Percentiles rank a stretch among this genome's conserved stretches.
Evolutionary conservation across 2,329 filamentous ascomycete species (phyloP).

Genomic region (Neonectria faginata): DNA sequence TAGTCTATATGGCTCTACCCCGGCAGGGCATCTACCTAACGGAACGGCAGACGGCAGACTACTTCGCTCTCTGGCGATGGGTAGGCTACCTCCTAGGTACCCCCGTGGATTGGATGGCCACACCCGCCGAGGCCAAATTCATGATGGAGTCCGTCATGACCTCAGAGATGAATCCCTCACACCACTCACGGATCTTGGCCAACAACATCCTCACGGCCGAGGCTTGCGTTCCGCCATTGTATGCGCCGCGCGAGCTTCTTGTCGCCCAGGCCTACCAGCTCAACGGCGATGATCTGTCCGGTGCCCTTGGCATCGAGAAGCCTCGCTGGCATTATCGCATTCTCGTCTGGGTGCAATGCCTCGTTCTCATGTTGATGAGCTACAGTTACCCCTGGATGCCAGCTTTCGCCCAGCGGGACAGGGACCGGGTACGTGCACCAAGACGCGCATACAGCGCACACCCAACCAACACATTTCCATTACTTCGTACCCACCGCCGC

Average conservation of each 20-base stretch:
- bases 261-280: conserved; percentile 76
- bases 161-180: conserved; percentile 74
- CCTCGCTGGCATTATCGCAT: conserved; percentile 69
- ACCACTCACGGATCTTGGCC: conserved; percentile 72
- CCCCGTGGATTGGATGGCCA: conserved; percentile 71
- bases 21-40: conserved; percentile 77
- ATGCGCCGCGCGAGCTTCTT: conserved; percentile 74
- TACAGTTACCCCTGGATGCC: conserved; percentile 58
- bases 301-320: conserved; percentile 68
- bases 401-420: conserved; percentile 52
- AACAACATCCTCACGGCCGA: conserved; percentile 80
- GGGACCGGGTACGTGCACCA: conserved; percentile 43
- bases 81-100: conserved; percentile 78
- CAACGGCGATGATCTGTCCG: conserved; percentile 73
- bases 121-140: conserved; percentile 64
- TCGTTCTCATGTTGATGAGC: conserved; percentile 70
- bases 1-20: conserved; percentile 77
- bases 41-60: conserved; percentile 73
- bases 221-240: conserved; percentile 73
- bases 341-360: conserved; percentile 72
- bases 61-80: conserved; percentile 81
- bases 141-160: conserved; percentile 76
- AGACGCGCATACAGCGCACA: conserved; percentile 1
- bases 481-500: neutral
- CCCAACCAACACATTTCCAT: conserved; percentile 9